These are phyloP conservation scores for barrel medic (Medicago truncatula) DNA, from an alignment of 306 rosid species.

Conservation along the genomic window MtrunA17r5.0-ANR NC_053046.1:39277001-39277500, in stretches of 20 bases:
- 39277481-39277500: conserved; percentile 1
- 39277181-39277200: conserved; percentile 18
- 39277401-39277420: conserved; percentile 39
- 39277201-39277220: conserved; percentile 33
- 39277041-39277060: conserved; percentile 15
- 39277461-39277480: conserved; percentile 24
- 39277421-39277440: conserved; percentile 37
- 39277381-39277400: conserved; percentile 43
- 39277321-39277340: conserved; percentile 46
- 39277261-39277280: conserved; percentile 34
- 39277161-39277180: not conserved
- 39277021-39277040: conserved; percentile 28
- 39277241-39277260: conserved; percentile 14
- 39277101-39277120: too few species aligned
- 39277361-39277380: conserved; percentile 43
- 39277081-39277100: not conserved
- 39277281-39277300: conserved; percentile 41
- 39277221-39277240: conserved; percentile 33
- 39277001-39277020: conserved; percentile 8
- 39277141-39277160: conserved; percentile 35
- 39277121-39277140: not conserved
- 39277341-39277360: conserved; percentile 23
- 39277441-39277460: conserved; percentile 11
- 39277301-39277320: conserved; percentile 38
- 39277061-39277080: not conserved